Evolutionary conservation across 2,329 filamentous ascomycete species (phyloP), one percentile per base, ranked within the genome.

Genomic region (Fusarium sp.): DNA sequence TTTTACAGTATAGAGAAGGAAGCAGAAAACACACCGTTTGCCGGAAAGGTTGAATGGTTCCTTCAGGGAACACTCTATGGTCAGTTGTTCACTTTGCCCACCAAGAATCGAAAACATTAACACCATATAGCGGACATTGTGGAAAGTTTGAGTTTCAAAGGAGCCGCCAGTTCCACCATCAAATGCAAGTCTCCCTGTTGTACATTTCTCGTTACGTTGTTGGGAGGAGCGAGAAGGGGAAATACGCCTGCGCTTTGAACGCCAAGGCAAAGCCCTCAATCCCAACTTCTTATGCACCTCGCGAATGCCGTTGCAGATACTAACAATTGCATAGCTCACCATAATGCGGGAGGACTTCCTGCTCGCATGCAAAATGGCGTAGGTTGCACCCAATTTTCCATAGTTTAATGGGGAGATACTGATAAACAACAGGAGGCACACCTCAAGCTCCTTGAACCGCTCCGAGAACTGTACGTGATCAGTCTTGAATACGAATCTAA

Each of bases 391-490:
- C 12, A 28, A 32, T 9, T 19, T 52, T n/a, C 8, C 18, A 16
- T 30, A 12, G 19, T 28, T 6, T 56, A 15, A 53, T 33, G n/a
- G 32, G 35, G 60, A 53, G 25, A 63, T 63, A 53, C 56, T 71
- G 46, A 72, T 47, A 69, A 68, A 50, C 13, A 68, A 70, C 25
- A 66, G 72, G 72, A 72, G 75, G 78, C 46, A 23, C 69, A 71
- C 56, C 85, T 69, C 32, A 69, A 69, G 64, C 64, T 69, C 15
- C 67, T 69, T 42, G 67, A 69, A 50, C 64, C 67, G 23, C 59
- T 69, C 18, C 56, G 66, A 46, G 91, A 94, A 79, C 86, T 96
- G 35, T 75, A 72, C n/a, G 72, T 62, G 57, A 58, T 44, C 12
- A 42, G 43, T 52, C 33, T 46, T 47, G 32, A 30, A 52, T 21